Evolutionary conservation across 2,329 filamentous ascomycete genomes (phyloP), one percentile per base, ranked within the genome.

Genomic region (Cadophora gregata): DNA sequence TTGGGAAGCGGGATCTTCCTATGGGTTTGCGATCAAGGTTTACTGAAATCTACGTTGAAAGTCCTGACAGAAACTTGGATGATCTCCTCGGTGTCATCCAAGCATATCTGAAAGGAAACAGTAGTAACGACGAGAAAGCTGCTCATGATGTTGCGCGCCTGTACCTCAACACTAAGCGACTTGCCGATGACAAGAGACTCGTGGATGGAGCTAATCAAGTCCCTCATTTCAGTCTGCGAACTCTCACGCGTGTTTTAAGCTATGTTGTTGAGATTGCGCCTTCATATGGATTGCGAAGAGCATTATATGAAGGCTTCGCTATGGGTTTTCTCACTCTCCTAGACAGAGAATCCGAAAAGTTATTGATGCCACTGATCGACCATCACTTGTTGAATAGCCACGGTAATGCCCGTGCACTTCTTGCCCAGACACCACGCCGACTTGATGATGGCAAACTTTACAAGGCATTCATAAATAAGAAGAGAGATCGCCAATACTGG

Each of bases 261-360:
- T 99, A 97, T 77, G 93, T 95, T 21, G 89, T 90, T 70, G 91
- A 94, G 62, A 94, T 97, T 70, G 87, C 92, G 0, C 88, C 93
- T 0, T 86, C 91, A 4, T 97, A 97, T 78, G 93, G 92, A 14
- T 81, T 98, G 50, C 88, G 96, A 27, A 84, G 96, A 75, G 92
- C 95, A 12, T 82, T 98, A 1, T 97, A 92, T 70, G 96, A 99
- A 81, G 96, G 96, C 0, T 98, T 98, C 76, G 93, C 93, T 19
- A 99, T 99, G 96, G 96, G 94, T 59, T 99, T 99, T 75, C 81
- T 97, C 65, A 99, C 96, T 0, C 86, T 97, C 6, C 84, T 99
- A 14, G 90, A 95, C 74, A 86, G 88, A 73, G 87, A 90, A 33
- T 98, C 96, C 0, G 93, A 97, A 77, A 85, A 87, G 67, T 81